Evolutionary conservation across 2,329 filamentous ascomycete genomes (phyloP), one percentile per base, ranked within the genome.

Genomic region (Xylariaceae sp.): DNA sequence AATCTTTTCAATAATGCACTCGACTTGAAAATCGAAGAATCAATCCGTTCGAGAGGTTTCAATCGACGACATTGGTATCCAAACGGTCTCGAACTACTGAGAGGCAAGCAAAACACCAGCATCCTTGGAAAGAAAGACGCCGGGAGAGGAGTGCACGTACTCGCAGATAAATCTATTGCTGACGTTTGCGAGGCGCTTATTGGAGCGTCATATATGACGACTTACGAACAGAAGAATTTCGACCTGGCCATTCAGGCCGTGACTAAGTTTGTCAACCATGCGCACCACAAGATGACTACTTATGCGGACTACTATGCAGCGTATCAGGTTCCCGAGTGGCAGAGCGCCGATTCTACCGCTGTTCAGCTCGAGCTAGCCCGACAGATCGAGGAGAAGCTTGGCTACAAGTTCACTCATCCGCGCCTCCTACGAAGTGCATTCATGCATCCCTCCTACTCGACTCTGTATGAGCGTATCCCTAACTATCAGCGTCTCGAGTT

Each of bases 121-220:
- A 65, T 86, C 5, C 81, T 82, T 56, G 93, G 93, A 20, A 95
- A 91, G 50, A 79, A 76, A 54, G 78, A 73, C 19, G 65, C 71
- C 12, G 72, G 77, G 10, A 77, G 75, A 21, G 72, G 77, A 5
- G 81, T 75, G 9, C 93, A 97, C 68, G 77, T 76, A 0, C 81
- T 99, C 1, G 88, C 87, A 0, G 90, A 96, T 73, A 99, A 99
- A 77, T 89, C 89, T 0, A 88, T 96, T 66, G 93, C 95, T 2
- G 95, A 98, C 72, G 92, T 98, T 0, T 96, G 91, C 58, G 95
- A 98, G 71, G 93, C 95, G 0, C 76, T 97, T 54, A 98, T 99
- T 46, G 95, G 93, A 5, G 95, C 93, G 2, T 89, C 93, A 0
- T 86, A 88, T 49, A 73, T 89, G 40, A 81, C 79, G 0, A 74